Evolutionary conservation across 2,329 filamentous ascomycete species (phyloP).

Genomic region (Cladosporium austrohemisphaericum): DNA sequence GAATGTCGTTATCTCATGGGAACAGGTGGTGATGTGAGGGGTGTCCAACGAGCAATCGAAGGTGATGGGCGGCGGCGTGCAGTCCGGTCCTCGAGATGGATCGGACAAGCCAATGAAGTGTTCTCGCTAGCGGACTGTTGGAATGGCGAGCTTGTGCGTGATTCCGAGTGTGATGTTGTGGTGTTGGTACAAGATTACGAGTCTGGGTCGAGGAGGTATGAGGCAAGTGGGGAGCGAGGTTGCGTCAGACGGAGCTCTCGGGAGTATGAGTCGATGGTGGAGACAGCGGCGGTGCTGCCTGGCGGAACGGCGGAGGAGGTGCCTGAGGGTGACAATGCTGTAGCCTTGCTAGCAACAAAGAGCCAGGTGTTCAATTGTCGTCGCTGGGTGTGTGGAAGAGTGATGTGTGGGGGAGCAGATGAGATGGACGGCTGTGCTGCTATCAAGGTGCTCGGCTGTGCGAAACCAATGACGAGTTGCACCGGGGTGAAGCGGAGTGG

Average conservation of each 20-base stretch:
- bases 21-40: conserved; percentile 20
- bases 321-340: conserved; percentile 8
- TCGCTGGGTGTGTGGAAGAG: background rate
- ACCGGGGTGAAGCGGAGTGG: conserved; percentile 1
- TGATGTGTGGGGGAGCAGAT: conserved; percentile 4
- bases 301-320: conserved; percentile 8
- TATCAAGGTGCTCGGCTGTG: conserved; percentile 8
- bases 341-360: background rate
- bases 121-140: conserved; percentile 1
- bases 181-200: conserved; percentile 16
- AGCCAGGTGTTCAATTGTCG: conserved; percentile 3
- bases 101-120: background rate
- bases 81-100: conserved; percentile 9
- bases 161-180: conserved; percentile 4
- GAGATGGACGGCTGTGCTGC: conserved; percentile 2
- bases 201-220: conserved; percentile 3
- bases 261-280: conserved; percentile 13
- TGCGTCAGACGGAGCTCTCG: conserved; percentile 8
- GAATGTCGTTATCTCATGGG: conserved; percentile 41
- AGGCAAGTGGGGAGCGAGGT: conserved; percentile 3
- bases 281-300: conserved; percentile 15
- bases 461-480: background rate
- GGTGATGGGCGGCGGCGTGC: conserved; percentile 2
- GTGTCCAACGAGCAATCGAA: conserved; percentile 18
- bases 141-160: conserved; percentile 2